Conservation (phyloP, 2,329 filamentous ascomycete species). For the Septoria linicola region DNA sequence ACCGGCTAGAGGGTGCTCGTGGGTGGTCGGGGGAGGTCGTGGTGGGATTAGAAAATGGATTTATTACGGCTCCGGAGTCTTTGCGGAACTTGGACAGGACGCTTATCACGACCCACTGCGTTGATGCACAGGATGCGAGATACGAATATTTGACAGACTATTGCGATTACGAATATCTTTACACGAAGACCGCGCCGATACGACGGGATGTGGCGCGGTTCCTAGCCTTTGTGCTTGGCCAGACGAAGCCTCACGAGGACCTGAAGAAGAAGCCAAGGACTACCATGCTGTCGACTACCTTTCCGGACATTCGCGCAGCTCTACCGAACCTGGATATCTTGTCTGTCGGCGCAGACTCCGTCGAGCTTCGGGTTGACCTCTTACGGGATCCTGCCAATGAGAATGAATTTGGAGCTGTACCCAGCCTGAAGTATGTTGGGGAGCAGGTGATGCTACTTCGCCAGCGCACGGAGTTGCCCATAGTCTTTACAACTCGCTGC, state of each 20-base stretch:
- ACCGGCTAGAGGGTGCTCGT: slow-evolving; percentile 56
- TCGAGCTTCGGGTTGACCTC: slow-evolving; percentile 81
- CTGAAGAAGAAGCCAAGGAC: slow-evolving; percentile 75
- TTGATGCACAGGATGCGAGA: slow-evolving; percentile 61
- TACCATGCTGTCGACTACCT: slow-evolving; percentile 84
- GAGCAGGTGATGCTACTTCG: slow-evolving; percentile 82
- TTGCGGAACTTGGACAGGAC: slow-evolving; percentile 61
- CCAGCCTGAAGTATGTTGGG: slow-evolving; percentile 79
- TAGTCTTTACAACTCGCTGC: slow-evolving; percentile 84
- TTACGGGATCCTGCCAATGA: slow-evolving; percentile 68
- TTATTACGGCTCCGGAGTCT: slow-evolving; percentile 59
- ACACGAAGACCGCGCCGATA: slow-evolving; percentile 69
- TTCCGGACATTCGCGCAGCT: slow-evolving; percentile 79
- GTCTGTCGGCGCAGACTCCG: slow-evolving; percentile 80
- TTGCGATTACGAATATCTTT: slow-evolving; percentile 85
- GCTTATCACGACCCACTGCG: slow-evolving; percentile 73
- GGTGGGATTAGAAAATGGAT: slow-evolving; percentile 61
- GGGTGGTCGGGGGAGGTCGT: slow-evolving; percentile 62
- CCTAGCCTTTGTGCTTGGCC: slow-evolving; percentile 74
- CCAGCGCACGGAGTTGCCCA: slow-evolving; percentile 81
- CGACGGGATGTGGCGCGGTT: slow-evolving; percentile 76
- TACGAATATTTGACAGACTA: slow-evolving; percentile 61
- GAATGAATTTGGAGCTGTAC: slow-evolving; percentile 63
- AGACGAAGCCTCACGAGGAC: slow-evolving; percentile 74
- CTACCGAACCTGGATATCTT: slow-evolving; percentile 83